These are phyloP conservation scores for Barbatosphaeria neglecta DNA, from an alignment of 495 filamentous ascomycete genomes.

Conservation along the genomic window DNA sequence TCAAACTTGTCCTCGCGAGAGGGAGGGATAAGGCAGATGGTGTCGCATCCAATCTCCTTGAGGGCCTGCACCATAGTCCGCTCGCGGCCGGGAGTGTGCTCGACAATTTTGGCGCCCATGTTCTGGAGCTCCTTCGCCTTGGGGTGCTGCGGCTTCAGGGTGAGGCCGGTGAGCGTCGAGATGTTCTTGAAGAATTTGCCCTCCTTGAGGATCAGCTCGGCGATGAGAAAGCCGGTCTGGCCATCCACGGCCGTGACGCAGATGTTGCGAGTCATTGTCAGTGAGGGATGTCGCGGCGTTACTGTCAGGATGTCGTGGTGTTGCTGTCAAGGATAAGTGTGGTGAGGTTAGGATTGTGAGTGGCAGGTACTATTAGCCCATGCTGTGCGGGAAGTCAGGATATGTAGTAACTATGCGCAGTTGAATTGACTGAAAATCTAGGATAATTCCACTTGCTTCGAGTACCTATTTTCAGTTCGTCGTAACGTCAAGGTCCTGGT, in stretches of 20 bases:
- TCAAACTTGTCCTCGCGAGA: conserved; percentile 35
- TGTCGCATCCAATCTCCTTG: conserved; percentile 33
- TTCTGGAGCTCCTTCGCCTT: conserved; percentile 42
- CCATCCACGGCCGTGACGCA: conserved; percentile 42
- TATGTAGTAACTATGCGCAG: too few species aligned
- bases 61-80: conserved; percentile 25
- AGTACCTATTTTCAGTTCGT: too few species aligned
- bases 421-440: too few species aligned
- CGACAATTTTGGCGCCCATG: conserved; percentile 39
- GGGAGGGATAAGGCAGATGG: conserved; percentile 44
- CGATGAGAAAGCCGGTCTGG: conserved; percentile 43
- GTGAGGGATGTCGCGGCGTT: too few species aligned
- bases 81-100: conserved; percentile 30
- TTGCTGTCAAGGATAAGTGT: too few species aligned
- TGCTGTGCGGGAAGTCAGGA: too few species aligned
- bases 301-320: too few species aligned
- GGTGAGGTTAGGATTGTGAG: too few species aligned
- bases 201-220: conserved; percentile 39
- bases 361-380: too few species aligned
- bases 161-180: conserved; percentile 26
- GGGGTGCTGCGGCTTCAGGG: conserved; percentile 32
- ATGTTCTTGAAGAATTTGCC: conserved; percentile 29
- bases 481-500: too few species aligned
- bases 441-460: too few species aligned
- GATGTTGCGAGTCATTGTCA: conserved; percentile 35